Evolutionary conservation across 805 yeast species (phyloP), one percentile per base, ranked within the genome.

Genomic region (Lipomyces sp.): DNA sequence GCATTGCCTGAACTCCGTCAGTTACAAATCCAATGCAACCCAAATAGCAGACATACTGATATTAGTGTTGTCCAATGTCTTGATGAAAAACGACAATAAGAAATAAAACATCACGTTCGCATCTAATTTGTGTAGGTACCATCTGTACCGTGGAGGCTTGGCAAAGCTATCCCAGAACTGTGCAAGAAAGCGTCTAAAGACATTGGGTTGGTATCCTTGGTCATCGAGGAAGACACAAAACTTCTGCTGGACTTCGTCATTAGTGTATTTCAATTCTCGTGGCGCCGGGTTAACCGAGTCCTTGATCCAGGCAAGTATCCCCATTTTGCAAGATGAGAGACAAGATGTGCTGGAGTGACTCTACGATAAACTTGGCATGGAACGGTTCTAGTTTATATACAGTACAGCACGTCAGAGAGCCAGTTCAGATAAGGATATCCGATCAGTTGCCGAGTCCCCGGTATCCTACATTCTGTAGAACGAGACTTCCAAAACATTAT

Each of bases 1-100:
- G 83, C 84, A 18, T 51, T 51, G 57, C 82, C 82, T 64, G 69
- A 76, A 80, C 86, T 87, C 30, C 32, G 34, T 45, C 7, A 51
- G 34, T 11, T 11, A 0, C 15, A 15, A 6, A 24, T 10, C 34
- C 35, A 18, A 32, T n/a, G 4, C 34, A 4, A 51, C 34, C 54
- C 13, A 8, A 6, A 24, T 18, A 8, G 32, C 18, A 15, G 5
- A 51, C 61, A 80, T 81, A 57, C 64, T 32, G 53, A 61, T 59
- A 34, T 61, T 61, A 15, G 64, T 56, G 24, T 37, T 56, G 55
- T 61, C 64, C 18, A 61, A 29, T 13, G 55, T 37, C 60, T 61
- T 59, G 18, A 61, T 61, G 32, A 61, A 59, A 34, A 61, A 61
- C 7, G 62, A 55, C 64, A 61, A 11, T 15, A 61, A 59, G n/a